Evolutionary conservation across 2,329 filamentous ascomycete species (phyloP), one percentile per base, ranked within the genome.

Genomic region (Colletotrichum simmondsii): DNA sequence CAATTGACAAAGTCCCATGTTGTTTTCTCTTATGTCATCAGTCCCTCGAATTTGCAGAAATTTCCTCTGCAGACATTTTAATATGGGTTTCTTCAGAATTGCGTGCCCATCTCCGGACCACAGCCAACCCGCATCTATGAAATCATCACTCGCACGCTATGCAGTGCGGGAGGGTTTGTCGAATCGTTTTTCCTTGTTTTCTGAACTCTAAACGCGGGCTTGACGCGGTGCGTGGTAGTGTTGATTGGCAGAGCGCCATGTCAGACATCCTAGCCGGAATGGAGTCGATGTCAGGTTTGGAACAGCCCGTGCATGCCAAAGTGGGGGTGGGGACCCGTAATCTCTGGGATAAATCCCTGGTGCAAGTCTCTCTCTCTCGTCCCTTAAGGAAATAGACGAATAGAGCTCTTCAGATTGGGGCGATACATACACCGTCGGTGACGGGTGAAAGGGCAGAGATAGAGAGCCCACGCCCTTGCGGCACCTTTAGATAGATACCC

Each of bases 271-370:
- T 57, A 32, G 71, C 67, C 35, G 26, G 14, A 26, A 46, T 62
- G 58, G 60, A 67, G 46, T 35, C 24, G 42, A 52, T 30, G 53
- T 30, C 64, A 57, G 54, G 28, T 42, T 22, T 68, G 56, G 66
- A 68, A 63, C 64, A 59, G 54, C 32, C 64, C 64, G 52, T 49
- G 35, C 67, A 68, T 30, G 26, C 53, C 62, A 53, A 71, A 73
- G 61, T 71, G 61, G 66, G 67, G 71, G 67, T 65, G 56, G 66
- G 32, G 46, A 60, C 56, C 54, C 70, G 70, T 69, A 69, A 69
- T 63, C 60, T 59, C 62, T 52, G 46, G 65, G 69, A 32, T 60
- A 32, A 35, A 68, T 59, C 60, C 66, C n/a, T 32, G 66, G 37
- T 37, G 35, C 49, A 42, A 19, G 37, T 19, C 16, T 49, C 19